Percentiles rank a stretch among this genome's conserved stretches.
Conservation (phyloP, 805 yeast species). For the Sungouiella blattae region DNA sequence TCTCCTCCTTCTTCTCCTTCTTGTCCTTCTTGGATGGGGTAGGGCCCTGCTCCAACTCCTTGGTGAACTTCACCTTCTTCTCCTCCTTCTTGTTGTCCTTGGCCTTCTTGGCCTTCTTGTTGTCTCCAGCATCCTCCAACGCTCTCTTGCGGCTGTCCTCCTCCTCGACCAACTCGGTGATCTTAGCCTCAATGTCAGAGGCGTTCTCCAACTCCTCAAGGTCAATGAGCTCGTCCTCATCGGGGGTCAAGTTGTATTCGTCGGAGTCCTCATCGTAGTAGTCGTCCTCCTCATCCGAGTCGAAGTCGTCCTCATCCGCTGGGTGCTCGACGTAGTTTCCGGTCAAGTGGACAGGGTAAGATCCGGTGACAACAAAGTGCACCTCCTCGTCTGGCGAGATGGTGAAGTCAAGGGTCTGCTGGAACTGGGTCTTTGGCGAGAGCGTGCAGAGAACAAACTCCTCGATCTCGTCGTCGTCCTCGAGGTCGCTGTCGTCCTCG, state of each 20-base stretch:
- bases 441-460: conserved; percentile 86
- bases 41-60: conserved; percentile 94
- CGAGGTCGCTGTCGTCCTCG: conserved; percentile 55
- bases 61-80: conserved; percentile 78
- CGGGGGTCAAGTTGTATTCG: conserved; percentile 70
- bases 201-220: conserved; percentile 64
- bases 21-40: conserved; percentile 44
- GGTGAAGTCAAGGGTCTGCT: conserved; percentile 87
- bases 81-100: conserved; percentile 49
- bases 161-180: conserved; percentile 69
- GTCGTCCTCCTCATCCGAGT: conserved; percentile 22
- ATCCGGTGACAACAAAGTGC: conserved; percentile 91
- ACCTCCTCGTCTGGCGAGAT: conserved; percentile 93
- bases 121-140: conserved; percentile 16
- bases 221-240: conserved; percentile 65
- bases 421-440: conserved; percentile 79
- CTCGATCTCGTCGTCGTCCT: conserved; percentile 72
- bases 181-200: conserved; percentile 67
- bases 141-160: conserved; percentile 29
- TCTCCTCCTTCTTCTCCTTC: conserved; percentile 13
- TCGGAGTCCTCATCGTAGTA: conserved; percentile 44
- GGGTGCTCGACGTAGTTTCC: conserved; percentile 98
- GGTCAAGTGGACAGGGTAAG: conserved; percentile 84
- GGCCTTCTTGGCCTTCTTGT: conserved; percentile 28
- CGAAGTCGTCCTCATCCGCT: conserved; percentile 58